These are phyloP conservation scores for Henckelia pumila DNA, from an alignment of 257 asterid genomes.

Conservation along the genomic window DNA sequence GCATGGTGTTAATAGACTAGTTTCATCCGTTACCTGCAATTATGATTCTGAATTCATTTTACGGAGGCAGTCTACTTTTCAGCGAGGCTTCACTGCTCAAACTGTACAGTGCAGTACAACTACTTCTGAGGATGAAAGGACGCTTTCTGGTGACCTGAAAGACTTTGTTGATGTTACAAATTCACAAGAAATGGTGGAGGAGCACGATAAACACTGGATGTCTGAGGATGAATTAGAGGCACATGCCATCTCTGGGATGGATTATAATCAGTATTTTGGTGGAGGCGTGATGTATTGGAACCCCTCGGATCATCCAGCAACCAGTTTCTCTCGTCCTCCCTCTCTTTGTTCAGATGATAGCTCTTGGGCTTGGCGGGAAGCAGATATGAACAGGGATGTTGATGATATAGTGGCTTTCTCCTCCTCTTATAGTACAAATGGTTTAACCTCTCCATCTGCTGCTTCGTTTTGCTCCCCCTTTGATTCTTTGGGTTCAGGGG, in stretches of 20 bases:
- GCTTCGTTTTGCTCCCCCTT: slow-evolving; percentile 94
- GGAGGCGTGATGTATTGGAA: slow-evolving; percentile 99
- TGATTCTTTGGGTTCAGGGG: slow-evolving; percentile 79
- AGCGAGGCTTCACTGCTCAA: slow-evolving; percentile 54
- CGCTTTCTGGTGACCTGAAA: slow-evolving; percentile 57
- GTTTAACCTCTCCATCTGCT: slow-evolving; percentile 94
- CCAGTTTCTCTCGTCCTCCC: slow-evolving; percentile 93
- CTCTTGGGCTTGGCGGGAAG: slow-evolving; percentile 99
- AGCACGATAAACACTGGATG: slow-evolving; percentile 84
- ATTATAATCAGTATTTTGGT: slow-evolving; percentile 89
- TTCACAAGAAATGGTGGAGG: slow-evolving; percentile 73
- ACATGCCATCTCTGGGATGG: slow-evolving; percentile 74
- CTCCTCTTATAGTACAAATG: slow-evolving; percentile 96
- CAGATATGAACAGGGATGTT: slow-evolving; percentile 89
- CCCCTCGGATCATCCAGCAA: slow-evolving; percentile 84
- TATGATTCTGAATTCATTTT: slow-evolving; percentile 86
- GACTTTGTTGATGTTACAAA: slow-evolving; percentile 61
- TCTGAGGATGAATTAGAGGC: slow-evolving; percentile 94
- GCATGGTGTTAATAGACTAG: slow-evolving; percentile 62
- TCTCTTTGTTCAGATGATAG: slow-evolving; percentile 99
- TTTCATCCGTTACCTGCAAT: slow-evolving; percentile 71
- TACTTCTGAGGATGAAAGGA: slow-evolving; percentile 78
- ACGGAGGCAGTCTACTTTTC: slow-evolving; percentile 74
- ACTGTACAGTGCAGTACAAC: slow-evolving; percentile 51
- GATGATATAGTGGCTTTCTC: slow-evolving; percentile 99